Evolutionary conservation across 2,329 filamentous ascomycete genomes (phyloP), one percentile per base, ranked within the genome.

Genomic region (Stromatinia cepivora): DNA sequence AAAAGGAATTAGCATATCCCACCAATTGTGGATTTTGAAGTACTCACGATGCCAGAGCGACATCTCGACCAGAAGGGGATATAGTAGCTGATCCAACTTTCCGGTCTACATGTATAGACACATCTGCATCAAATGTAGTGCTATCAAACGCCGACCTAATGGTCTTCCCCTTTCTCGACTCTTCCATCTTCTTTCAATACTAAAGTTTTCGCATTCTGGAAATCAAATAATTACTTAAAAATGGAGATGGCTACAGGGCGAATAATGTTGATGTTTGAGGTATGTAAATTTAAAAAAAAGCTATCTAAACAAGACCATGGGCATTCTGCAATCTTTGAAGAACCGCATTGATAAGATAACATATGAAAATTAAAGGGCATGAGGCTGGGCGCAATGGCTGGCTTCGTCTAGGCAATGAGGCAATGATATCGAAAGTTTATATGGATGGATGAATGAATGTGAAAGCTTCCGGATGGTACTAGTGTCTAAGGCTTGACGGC

Each of bases 51-150:
- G 93, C 94, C 72, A 97, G 84, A 48, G 94, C 94, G 69, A 97
- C 88, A 81, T 97, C 94, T 75, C 94, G 87, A 62, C 94, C 93
- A 71, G 91, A 94, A 3, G 94, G 94, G 28, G 94, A 96, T 80
- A 97, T 97, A 70, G 93, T 94, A 75, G 94, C 94, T 8, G 94
- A 96, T 61, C 93, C 93, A 66, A 97, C 92, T 56, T 77, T 76
- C 31, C 77, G 76, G 48, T 94, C 90, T 65, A 97, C 91, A 76
- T 92, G 89, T 74, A 97, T 94, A 1, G 90, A 92, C 66, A 91
- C 90, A 80, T 96, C 91, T 72, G 90, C 87, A 75, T 93, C 92
- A 75, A 97, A 97, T 46, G 92, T 97, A 67, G 92, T 89, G 79
- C 93, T 97, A 73, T 97, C 92, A 74, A 89, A 93, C 52, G 92